Percentiles rank a stretch among this genome's conserved stretches.
phyloP scores from a whole-genome alignment of 805 yeast genomes.

The Kuraishia piskuri region DNA sequence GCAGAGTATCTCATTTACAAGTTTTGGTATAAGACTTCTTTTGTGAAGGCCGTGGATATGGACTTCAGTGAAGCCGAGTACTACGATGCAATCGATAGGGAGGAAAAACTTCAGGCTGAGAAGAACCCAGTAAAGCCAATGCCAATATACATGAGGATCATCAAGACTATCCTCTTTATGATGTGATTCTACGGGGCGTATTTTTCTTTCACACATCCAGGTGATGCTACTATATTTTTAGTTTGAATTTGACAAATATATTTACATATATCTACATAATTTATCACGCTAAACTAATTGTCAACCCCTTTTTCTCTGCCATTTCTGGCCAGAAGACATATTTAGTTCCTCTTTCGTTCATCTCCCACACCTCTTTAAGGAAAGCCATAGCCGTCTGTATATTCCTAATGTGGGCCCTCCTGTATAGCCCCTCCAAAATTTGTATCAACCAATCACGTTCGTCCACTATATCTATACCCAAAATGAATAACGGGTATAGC shows the following conservation, averaged over 20 bases:
- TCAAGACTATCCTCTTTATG: not conserved
- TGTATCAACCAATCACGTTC: not conserved
- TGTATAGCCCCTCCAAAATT: not conserved
- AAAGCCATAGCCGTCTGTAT: not conserved
- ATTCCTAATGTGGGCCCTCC: not conserved
- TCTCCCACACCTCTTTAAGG: not conserved
- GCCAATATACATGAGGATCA: not conserved
- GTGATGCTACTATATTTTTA: not conserved
- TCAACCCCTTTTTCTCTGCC: not conserved
- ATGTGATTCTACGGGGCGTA: not conserved
- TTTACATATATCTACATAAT: not conserved
- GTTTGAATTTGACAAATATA: not conserved
- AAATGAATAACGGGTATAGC: slow-evolving; percentile 1
- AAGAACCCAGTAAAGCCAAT: not conserved
- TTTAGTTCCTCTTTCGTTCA: not conserved
- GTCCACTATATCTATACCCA: slow-evolving; percentile 1
- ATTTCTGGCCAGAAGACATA: slow-evolving; percentile 3
- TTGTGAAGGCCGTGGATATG: slow-evolving; percentile 22
- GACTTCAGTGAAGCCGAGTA: slow-evolving; percentile 26
- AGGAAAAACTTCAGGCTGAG: not conserved
- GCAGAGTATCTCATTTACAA: slow-evolving; percentile 50
- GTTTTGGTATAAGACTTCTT: slow-evolving; percentile 31
- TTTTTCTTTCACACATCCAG: not conserved
- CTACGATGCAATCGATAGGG: slow-evolving; percentile 14
- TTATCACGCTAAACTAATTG: not conserved